Evolutionary conservation across 169 alveolate species (phyloP), one percentile per base, ranked within the genome.

Genomic region (Plasmodium malariae): DNA sequence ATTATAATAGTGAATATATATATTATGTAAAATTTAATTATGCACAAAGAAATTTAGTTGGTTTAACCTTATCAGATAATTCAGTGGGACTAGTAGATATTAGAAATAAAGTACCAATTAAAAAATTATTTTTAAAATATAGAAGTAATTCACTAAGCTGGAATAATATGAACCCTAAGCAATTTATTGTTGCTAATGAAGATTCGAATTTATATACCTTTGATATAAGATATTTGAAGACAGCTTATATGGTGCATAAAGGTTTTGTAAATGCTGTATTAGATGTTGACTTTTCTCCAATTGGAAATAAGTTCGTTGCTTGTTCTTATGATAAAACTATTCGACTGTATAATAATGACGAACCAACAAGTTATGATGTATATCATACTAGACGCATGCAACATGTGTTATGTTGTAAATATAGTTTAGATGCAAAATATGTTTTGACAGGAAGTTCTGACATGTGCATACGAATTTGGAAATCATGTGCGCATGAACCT

Each of bases 381-480:
- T 98, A 98, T 94, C 99, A 97, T 86, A 97, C 98, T 30, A 95
- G 97, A 92, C 95, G 99, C 87, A 98, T 98, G 99, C 99, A 98
- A 80, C 94, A 95, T 60, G 98, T 96, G 30, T 89, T 96, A 49
- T 94, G 97, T 74, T 95, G 98, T 69, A 88, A 96, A 76, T 98
- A 94, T 93, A 93, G 99, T 3, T 96, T 97, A 92, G 99, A 98
- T 92, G 97, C 97, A 17, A 96, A 96, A 93, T 98, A 96, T 88
- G 97, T 98, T 14, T 90, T 98, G 43, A 93, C 99, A 69, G 99
- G 99, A 1, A 95, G 98, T 68, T 98, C 98, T 72, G 99, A 98
- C 89, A 97, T 98, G 94, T 96, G 98, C 87, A 88, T 98, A 19
- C 97, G 99, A 72, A 94, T 98, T 3, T 98, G 99, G 99, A 98